Base-by-base conservation (phyloP, 2,329 filamentous ascomycete species). In the Microthyrium microscopicum region DNA sequence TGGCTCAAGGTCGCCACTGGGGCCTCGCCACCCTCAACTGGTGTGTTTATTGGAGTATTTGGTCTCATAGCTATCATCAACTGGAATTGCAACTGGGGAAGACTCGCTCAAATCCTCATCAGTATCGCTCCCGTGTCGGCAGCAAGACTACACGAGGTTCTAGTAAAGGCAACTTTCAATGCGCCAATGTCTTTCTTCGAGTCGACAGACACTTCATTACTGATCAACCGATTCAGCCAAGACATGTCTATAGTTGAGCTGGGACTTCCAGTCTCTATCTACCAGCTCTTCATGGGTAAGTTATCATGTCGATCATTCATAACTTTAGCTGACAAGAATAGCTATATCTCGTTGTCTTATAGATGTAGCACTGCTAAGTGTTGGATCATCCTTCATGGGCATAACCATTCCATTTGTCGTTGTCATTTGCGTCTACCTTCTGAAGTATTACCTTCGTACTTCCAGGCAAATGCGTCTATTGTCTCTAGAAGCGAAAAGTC, bases 391-490 rank as follows among this genome's bases (percentile, higher is more conserved):
- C 22, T 51, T 49, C 32, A 31, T 51, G 19, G 44, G 48, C 5
- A 31, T 49, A 5, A 44, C 43, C 0, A 36, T 47, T 5, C 47
- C 49, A 1, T 38, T 49, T 26, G 25, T 46, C 15, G 16, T 42
- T 11, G 15, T 40, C 5, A 20, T 39, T 1, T 36, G 54, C 3
- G 55, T 47, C 30, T 6, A 44, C 3, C 29, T 54, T 3, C 55
- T 58, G 33, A 48, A 47, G 11, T 50, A 48, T 11, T 61, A 61
- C 33, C 49, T 62, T 0, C 49, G 51, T 12, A 62, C 59, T 0
- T 62, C 58, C 1, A 47, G 58, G 1, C 59, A 62, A 29, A 40
- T 62, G 2, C 52, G 58, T 2, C 41, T 58, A 3, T 44, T 62
- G 1, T 57, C 61, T 16, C 47, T 62, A 0, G 58, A 62, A 37